Base-by-base conservation (phyloP, 2,329 filamentous ascomycete genomes). In the Blastomyces gilchristii region DNA sequence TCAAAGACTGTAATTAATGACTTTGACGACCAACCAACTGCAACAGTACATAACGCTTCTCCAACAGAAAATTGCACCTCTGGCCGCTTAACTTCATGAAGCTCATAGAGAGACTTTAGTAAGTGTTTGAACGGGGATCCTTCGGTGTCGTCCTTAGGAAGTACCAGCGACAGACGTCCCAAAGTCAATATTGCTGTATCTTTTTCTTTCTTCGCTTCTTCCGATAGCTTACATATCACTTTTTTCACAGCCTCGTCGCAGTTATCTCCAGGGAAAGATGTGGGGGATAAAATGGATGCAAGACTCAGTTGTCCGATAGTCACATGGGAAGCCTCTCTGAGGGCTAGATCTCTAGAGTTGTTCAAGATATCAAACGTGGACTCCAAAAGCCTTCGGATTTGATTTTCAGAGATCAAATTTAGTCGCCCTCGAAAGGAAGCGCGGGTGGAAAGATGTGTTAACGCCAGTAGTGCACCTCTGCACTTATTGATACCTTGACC, bases 11-110 rank as follows among this genome's bases (percentile, higher is more conserved):
- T 82, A 63, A 87, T 84, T 18, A 97, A 81, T 28, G 88, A 87
- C 65, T 89, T 87, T 0, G 93, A 95, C 43, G 89, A 83, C 92
- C 93, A 97, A 49, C 92, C 87, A 47, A 83, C 85, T 47, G 90
- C 83, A 7, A 88, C 84, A 57, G 89, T 89, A 57, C 89, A 88
- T 61, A 97, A 82, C 14, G 94, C 91, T 72, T 96, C 92, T 16
- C 94, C 94, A 37, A 96, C 86, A 0, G 91, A 85, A 72, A 99
- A 97, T 66, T 97, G 93, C 1, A 92, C 83, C 73, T 97, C 93
- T 0, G 89, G 85, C 68, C 91, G 88, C 68, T 90, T 90, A 53
- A 94, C 85, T 71, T 96, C 91, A 69, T 95, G 88, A 2, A 97
- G 79, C 11, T 82, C 82, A 71, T 92, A 89, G 0, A 97, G 78